phyloP scores from a whole-genome alignment of 116 monocot species.

The Iris pallida region DNA sequence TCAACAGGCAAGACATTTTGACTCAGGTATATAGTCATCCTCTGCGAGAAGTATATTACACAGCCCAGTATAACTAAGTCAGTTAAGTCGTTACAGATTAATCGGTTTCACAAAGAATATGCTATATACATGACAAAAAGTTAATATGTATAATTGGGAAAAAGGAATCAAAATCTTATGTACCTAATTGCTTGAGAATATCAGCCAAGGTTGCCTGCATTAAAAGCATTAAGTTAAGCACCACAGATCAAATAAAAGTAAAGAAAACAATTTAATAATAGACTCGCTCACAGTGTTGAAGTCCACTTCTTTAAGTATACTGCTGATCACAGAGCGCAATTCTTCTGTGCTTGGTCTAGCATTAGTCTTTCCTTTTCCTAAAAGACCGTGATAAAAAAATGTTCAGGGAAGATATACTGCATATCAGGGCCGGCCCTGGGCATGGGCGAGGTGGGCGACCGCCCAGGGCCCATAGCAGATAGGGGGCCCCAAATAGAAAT shows the following conservation, averaged over 20 bases:
- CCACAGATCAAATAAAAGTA: background rate
- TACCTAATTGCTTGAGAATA: slow-evolving; percentile 86
- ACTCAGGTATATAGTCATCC: background rate
- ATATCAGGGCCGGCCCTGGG: background rate
- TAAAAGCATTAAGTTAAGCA: slow-evolving; percentile 1
- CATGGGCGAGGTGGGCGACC: no score
- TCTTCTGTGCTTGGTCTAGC: slow-evolving; percentile 52
- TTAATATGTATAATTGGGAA: background rate
- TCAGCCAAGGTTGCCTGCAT: slow-evolving; percentile 81
- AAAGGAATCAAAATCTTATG: background rate
- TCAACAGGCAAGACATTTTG: background rate
- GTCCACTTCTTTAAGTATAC: slow-evolving; percentile 80
- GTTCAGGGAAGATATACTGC: background rate
- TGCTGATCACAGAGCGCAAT: slow-evolving; percentile 51
- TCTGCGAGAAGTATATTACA: background rate
- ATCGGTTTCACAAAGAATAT: background rate
- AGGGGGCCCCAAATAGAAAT: no score
- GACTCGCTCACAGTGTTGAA: slow-evolving; percentile 66
- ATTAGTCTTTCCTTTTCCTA: slow-evolving; percentile 33
- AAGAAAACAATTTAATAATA: background rate
- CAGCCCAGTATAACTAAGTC: background rate
- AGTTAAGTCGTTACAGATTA: background rate
- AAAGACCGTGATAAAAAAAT: background rate
- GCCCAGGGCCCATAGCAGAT: no score
- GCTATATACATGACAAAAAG: background rate